Evolutionary conservation across 225 moss, liverwort and hornwort species (phyloP).

Genomic region (Rhytidiadelphus loreus): DNA sequence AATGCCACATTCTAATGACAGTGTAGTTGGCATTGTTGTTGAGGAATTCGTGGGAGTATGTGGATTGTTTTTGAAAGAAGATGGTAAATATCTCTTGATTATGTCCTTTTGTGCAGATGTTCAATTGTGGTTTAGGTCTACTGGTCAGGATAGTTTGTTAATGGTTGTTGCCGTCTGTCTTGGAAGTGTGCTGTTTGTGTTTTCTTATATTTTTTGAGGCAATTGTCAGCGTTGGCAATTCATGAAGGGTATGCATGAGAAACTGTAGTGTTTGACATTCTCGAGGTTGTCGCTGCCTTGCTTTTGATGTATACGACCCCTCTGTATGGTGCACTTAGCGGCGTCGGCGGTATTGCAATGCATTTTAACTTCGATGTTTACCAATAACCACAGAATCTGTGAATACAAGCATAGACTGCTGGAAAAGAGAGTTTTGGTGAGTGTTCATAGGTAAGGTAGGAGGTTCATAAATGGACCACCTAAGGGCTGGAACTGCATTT

Average conservation of each 20-base stretch:
- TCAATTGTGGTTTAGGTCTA: not conserved
- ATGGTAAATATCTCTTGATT: not conserved
- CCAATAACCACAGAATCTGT: not conserved
- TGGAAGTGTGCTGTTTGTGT: no score
- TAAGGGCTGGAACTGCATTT: no score
- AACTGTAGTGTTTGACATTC: not conserved
- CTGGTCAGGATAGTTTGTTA: no score
- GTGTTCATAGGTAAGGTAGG: not conserved
- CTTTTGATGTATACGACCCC: not conserved
- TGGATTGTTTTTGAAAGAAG: no score
- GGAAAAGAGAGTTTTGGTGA: not conserved
- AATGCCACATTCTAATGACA: not conserved
- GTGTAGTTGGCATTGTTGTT: not conserved
- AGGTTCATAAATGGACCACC: no score
- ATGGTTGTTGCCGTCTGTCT: not conserved
- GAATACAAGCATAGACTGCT: not conserved
- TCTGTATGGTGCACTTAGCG: not conserved
- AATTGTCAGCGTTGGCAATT: not conserved
- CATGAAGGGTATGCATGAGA: not conserved
- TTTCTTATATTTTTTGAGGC: no score
- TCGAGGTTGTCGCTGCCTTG: not conserved
- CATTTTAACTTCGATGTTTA: not conserved
- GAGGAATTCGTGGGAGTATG: not conserved
- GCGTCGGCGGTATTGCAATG: not conserved
- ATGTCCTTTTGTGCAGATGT: not conserved